These are phyloP conservation scores for Heterobasidion occidentale DNA, from an alignment of 1,284 basidiomycete genomes.

Conservation along the genomic window DNA sequence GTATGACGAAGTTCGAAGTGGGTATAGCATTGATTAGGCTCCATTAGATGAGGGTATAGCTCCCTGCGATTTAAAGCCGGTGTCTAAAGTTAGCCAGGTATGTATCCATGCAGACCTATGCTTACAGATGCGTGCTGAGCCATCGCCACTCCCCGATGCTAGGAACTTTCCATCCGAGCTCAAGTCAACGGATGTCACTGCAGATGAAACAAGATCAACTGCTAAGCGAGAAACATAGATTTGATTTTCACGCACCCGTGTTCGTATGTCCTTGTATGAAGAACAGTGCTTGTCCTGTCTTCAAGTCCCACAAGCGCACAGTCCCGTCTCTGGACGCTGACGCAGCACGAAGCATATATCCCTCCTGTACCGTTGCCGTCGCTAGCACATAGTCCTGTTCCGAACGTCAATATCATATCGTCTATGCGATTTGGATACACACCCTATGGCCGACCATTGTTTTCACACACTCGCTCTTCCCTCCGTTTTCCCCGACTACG, in stretches of 20 bases:
- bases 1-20: not conserved
- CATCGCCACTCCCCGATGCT: conserved; percentile 86
- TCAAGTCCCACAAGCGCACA: conserved; percentile 85
- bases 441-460: conserved; percentile 3
- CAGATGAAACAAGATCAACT: not conserved
- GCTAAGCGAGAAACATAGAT: not conserved
- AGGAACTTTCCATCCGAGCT: conserved; percentile 68
- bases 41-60: conserved; percentile 1
- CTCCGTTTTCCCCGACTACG: not conserved
- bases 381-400: conserved; percentile 69
- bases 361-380: conserved; percentile 79
- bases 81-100: not conserved
- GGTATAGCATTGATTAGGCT: not conserved
- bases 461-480: not conserved
- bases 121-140: conserved; percentile 74
- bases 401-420: not conserved
- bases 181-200: conserved; percentile 82
- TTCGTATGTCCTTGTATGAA: conserved; percentile 90
- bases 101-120: conserved; percentile 9
- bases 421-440: not conserved
- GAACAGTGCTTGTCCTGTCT: conserved; percentile 68
- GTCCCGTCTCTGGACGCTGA: conserved; percentile 88
- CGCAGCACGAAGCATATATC: conserved; percentile 66
- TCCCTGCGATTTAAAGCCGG: not conserved
- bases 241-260: conserved; percentile 40